phyloP scores from a whole-genome alignment of 1,284 basidiomycete genomes.

The Cryptococcus deneoformans region DNA sequence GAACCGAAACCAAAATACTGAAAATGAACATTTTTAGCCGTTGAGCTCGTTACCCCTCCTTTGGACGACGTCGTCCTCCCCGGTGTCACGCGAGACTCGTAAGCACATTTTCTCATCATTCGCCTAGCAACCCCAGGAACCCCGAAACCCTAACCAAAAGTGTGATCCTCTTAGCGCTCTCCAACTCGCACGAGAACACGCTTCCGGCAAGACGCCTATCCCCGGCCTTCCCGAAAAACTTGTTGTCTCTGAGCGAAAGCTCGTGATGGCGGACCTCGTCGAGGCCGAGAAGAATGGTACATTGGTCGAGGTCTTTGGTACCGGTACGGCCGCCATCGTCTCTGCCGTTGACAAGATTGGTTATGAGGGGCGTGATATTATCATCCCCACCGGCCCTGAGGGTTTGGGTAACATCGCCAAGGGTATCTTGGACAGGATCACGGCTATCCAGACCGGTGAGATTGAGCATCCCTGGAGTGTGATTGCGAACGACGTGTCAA shows the following conservation, averaged over 20 bases:
- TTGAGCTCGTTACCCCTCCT: slow-evolving; percentile 86
- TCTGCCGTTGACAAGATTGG: slow-evolving; percentile 80
- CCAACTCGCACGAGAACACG: slow-evolving; percentile 72
- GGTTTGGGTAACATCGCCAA: slow-evolving; percentile 85
- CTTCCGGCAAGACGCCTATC: slow-evolving; percentile 57
- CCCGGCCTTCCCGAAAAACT: slow-evolving; percentile 66
- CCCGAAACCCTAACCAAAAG: background rate
- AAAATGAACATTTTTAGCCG: slow-evolving; percentile 47
- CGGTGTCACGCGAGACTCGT: slow-evolving; percentile 89
- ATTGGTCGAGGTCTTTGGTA: slow-evolving; percentile 89
- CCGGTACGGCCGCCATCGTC: slow-evolving; percentile 87
- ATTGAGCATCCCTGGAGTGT: slow-evolving; percentile 75
- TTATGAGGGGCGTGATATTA: slow-evolving; percentile 78
- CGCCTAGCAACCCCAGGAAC: slow-evolving; percentile 1
- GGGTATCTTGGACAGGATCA: slow-evolving; percentile 76
- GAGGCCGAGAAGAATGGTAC: slow-evolving; percentile 65
- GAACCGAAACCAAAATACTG: background rate
- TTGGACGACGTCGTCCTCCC: slow-evolving; percentile 95
- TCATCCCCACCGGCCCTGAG: slow-evolving; percentile 78
- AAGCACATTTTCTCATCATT: slow-evolving; percentile 2
- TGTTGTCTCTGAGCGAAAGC: slow-evolving; percentile 73
- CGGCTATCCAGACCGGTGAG: slow-evolving; percentile 84
- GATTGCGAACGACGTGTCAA: slow-evolving; percentile 27
- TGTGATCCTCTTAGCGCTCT: background rate
- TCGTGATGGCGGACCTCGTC: slow-evolving; percentile 86